Evolutionary conservation across 768 basidiomycete genomes (phyloP), one percentile per base, ranked within the genome.

Genomic region (Postia placenta): DNA sequence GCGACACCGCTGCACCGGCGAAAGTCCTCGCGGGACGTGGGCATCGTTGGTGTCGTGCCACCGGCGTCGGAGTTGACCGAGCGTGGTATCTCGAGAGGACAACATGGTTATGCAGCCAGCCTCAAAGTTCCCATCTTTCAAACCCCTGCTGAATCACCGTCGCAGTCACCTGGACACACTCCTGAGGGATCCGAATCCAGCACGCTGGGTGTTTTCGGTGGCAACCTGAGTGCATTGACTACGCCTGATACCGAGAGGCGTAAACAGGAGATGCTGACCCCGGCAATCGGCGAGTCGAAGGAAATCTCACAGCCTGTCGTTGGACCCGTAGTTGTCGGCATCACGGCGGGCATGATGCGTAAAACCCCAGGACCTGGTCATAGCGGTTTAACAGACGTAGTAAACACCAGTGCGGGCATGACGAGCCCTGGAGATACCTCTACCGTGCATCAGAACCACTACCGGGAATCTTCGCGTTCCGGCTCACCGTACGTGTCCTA

Each of bases 281-380:
- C 83, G 20, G 74, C 69, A 54, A 81, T 84, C 54, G 83, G 84
- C 39, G 72, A 83, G 55, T 67, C 67, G 49, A 85, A 84, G 58
- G 73, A 79, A 51, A 74, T 85, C 50, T 69, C 69, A 53, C 67
- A 73, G 33, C 80, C 78, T 28, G 81, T 86, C 36, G 81, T 81
- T 42, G 75, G 76, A 27, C 83, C 85, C 35, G 73, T 84, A 12
- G 69, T 85, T 26, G 68, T 81, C 53, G 75, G 51, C 53, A 60
- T 66, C 19, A 53, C 58, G 14, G 47, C 53, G 17, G 51, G 52
- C 41, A 35, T 54, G 40, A 38, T 57, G 40, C 45, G 30, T 4
- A 19, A 11, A 47, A 35, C 35, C 17, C 45, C 45, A 14, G n/a
- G n/a, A n/a, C n/a, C n/a, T n/a, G 20, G 7, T 9, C 19, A 33